These are phyloP conservation scores for Luvunga scandens DNA, from an alignment of 345 rosid genomes.

Conservation along the genomic window DNA sequence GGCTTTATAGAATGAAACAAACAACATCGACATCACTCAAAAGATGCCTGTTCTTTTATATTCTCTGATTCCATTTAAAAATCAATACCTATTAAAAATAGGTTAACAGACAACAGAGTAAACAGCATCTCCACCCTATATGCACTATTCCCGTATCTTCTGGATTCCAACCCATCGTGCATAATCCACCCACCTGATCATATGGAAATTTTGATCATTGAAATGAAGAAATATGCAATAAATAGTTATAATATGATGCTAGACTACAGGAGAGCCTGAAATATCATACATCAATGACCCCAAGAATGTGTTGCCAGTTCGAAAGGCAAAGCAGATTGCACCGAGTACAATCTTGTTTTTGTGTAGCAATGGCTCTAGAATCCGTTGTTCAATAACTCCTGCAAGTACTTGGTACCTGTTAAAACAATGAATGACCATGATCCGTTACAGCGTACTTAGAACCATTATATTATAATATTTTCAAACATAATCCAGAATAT, in stretches of 20 bases:
- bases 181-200: conserved; percentile 80
- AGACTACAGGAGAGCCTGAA: conserved; percentile 2
- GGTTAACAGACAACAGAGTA: not conserved
- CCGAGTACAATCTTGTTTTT: conserved; percentile 53
- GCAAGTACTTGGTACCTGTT: conserved; percentile 75
- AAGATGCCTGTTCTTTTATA: not conserved
- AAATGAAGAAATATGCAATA: not conserved
- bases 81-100: not conserved
- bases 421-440: not conserved
- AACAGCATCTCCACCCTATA: not conserved
- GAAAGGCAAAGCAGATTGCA: conserved; percentile 62
- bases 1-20: not conserved
- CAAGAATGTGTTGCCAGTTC: conserved; percentile 82
- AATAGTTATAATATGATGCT: not conserved
- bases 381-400: conserved; percentile 68
- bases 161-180: conserved; percentile 67
- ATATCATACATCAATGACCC: conserved; percentile 65
- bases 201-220: not conserved
- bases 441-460: not conserved
- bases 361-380: conserved; percentile 66
- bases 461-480: not conserved
- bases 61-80: not conserved
- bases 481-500: not conserved
- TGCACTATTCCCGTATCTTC: conserved; percentile 25
- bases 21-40: not conserved